Base-by-base conservation (phyloP, 2,329 filamentous ascomycete genomes). In the Pestalotiopsis sp. region DNA sequence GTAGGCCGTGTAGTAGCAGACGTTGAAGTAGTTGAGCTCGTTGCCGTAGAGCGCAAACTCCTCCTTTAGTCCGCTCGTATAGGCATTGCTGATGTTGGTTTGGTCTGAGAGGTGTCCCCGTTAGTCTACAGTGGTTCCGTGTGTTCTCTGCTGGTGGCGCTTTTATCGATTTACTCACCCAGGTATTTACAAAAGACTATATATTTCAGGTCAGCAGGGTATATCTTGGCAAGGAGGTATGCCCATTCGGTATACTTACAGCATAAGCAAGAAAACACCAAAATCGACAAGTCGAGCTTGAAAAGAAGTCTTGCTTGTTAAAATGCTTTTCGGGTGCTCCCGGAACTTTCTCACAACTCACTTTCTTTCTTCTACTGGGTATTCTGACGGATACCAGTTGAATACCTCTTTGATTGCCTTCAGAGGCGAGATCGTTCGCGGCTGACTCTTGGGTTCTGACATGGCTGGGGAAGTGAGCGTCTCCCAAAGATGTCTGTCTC, bases 1-100 rank as follows among this genome's bases (percentile, higher is more conserved):
- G 68, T 80, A 80, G 13, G 78, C 77, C 9, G 77, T 77, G n/a
- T 77, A 82, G 74, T 81, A 83, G 68, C 78, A 80, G 3, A 81
- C 76, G 56, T 82, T 82, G 64, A 83, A 79, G 41, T 81, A 78
- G 68, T 81, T 80, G 5, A 82, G 75, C 65, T 82, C 75, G 67
- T 82, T 82, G 11, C 80, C 80, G 36, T 80, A 75, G 56, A 82
- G 73, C 4, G 64, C 70, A 23, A 82, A 76, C 38, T 81, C 79
- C 57, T 82, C 80, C 68, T 81, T 78, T 64, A 82, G 77, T 1
- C 81, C 81, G 31, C 75, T 78, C 20, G 80, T 79, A 56, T 81
- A 82, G 58, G 80, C 80, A 71, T 80, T 79, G 69, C 74, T 79
- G 63, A 78, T 78, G 25, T 79, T 78, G 12, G 76, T 77, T 67